Conservation (phyloP, 2,329 filamentous ascomycete genomes). For the Aspergillus pseudoterreus region DNA sequence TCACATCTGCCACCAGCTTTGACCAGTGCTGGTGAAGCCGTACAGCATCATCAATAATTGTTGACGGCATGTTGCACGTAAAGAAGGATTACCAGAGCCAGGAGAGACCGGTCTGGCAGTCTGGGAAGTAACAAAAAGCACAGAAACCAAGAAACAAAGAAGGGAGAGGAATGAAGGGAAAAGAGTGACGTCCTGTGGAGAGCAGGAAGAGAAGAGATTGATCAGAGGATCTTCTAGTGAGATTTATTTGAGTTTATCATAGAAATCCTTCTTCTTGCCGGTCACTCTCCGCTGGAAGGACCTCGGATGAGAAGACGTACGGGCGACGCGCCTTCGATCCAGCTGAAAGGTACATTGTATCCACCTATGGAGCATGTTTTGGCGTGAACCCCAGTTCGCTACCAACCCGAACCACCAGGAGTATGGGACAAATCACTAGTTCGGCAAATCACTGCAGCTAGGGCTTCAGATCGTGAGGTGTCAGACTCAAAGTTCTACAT, state of each 20-base stretch:
- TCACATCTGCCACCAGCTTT: conserved; percentile 10
- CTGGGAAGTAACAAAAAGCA: not conserved
- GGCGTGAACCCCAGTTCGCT: conserved; percentile 1
- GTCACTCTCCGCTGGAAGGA: not conserved
- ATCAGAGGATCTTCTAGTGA: not conserved
- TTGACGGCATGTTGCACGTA: conserved; percentile 7
- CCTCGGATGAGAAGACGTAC: not conserved
- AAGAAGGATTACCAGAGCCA: conserved; percentile 5
- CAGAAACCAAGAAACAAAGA: conserved; percentile 1
- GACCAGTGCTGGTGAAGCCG: conserved; percentile 11
- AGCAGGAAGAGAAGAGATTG: not conserved
- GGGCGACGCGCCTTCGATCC: not conserved
- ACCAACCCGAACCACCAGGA: not conserved
- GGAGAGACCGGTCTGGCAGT: conserved; percentile 3
- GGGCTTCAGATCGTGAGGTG: not conserved
- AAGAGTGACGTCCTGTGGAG: not conserved
- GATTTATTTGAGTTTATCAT: not conserved
- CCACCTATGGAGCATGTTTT: not conserved
- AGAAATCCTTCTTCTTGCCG: not conserved
- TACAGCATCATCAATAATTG: conserved; percentile 9
- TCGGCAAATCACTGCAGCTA: not conserved
- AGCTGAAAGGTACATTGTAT: not conserved
- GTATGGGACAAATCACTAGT: not conserved
- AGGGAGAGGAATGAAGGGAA: not conserved
- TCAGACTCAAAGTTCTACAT: not conserved